phyloP scores from a whole-genome alignment of 495 filamentous ascomycete species.

The Elasticomyces elasticus region DNA sequence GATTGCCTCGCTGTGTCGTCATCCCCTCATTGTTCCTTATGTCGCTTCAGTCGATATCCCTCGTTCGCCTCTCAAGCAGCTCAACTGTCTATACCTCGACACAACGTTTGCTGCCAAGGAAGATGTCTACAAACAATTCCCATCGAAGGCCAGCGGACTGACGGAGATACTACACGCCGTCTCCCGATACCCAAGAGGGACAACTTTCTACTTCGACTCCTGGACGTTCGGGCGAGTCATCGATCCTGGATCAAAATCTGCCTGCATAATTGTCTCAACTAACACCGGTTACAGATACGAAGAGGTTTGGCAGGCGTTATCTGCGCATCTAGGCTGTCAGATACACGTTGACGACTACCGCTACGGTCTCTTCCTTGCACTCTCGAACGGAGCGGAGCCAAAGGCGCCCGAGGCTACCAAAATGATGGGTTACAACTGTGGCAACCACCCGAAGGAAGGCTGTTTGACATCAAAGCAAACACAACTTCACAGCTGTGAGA shows the following conservation, averaged over 20 bases:
- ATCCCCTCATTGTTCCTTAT: constrained; percentile 70
- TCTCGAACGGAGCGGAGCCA: constrained; percentile 32
- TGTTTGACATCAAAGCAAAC: constrained; percentile 58
- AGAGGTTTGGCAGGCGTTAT: constrained; percentile 80
- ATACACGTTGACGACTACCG: constrained; percentile 82
- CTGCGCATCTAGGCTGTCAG: constrained; percentile 56
- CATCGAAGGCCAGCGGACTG: constrained; percentile 61
- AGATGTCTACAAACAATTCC: constrained; percentile 41
- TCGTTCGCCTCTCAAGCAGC: constrained; percentile 26
- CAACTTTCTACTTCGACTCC: constrained; percentile 72
- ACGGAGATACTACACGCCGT: constrained; percentile 64
- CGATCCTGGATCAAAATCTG: no score
- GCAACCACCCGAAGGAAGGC: constrained; percentile 58
- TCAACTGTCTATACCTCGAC: constrained; percentile 77
- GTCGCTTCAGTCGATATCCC: not conserved
- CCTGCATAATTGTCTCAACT: not conserved
- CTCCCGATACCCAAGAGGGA: constrained; percentile 57
- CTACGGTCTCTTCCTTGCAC: constrained; percentile 57
- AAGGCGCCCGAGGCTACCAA: constrained; percentile 48
- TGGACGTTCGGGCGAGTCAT: constrained; percentile 74
- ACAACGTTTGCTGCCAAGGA: constrained; percentile 58
- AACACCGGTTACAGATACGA: constrained; percentile 33
- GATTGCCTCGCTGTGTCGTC: constrained; percentile 53
- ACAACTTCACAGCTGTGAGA: constrained; percentile 85
- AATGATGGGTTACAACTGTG: constrained; percentile 66